phyloP scores from a whole-genome alignment of 345 rosid genomes.

The Eucalyptus brandiana region DNA sequence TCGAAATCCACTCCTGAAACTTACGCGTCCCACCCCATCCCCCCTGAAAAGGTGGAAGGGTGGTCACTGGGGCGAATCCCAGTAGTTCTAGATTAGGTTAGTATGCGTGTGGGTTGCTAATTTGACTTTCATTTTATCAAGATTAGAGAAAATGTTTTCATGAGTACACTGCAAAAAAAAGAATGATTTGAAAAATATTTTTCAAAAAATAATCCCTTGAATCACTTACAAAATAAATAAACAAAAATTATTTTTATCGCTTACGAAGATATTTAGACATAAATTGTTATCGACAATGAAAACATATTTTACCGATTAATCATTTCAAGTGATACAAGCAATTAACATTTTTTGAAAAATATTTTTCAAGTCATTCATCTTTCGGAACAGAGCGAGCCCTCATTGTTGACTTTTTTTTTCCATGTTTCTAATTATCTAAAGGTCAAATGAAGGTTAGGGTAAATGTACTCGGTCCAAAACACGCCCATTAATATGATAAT shows the following conservation, averaged over 20 bases:
- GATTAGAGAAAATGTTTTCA: neutral
- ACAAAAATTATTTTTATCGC: rapidly evolving
- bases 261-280: too few species aligned
- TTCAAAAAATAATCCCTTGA: too few species aligned
- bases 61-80: too few species aligned
- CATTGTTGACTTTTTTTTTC: neutral
- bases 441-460: neutral
- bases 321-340: rapidly evolving
- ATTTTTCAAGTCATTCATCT: rapidly evolving
- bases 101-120: neutral
- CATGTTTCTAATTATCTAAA: neutral
- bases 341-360: too few species aligned
- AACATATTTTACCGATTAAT: rapidly evolving
- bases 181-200: too few species aligned
- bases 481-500: neutral
- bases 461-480: neutral
- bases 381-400: too few species aligned
- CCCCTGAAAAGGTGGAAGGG: too few species aligned
- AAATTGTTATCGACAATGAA: too few species aligned
- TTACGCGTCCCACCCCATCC: too few species aligned
- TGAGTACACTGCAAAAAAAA: neutral
- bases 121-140: neutral
- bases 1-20: too few species aligned
- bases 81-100: neutral
- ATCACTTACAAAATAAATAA: neutral